phyloP scores from a whole-genome alignment of 306 rosid genomes.

The Medicago arabica region DNA sequence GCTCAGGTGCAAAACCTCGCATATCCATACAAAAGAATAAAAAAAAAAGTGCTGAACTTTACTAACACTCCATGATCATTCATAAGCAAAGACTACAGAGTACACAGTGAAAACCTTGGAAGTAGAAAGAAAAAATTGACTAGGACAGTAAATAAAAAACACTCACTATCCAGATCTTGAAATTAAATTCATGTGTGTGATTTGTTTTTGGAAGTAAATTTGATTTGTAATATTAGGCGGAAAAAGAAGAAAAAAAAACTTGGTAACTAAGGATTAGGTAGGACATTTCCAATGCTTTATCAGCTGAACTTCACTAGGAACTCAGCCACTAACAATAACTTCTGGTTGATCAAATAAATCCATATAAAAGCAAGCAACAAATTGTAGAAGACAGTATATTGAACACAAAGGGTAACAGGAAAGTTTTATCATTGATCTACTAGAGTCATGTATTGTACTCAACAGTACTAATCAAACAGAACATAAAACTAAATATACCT shows the following conservation, averaged over 20 bases:
- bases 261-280: not conserved
- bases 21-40: not conserved
- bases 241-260: not conserved
- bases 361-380: not conserved
- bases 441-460: constrained; percentile 32
- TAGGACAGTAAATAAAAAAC: too few relatives aligned
- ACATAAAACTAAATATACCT: constrained; percentile 24
- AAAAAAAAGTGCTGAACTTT: not conserved
- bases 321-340: not conserved
- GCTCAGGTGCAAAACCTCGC: not conserved
- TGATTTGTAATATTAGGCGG: too few relatives aligned
- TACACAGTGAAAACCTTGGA: too few relatives aligned
- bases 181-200: too few relatives aligned
- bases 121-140: too few relatives aligned
- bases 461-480: constrained; percentile 37
- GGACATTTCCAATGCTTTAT: not conserved
- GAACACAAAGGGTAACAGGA: constrained; percentile 5
- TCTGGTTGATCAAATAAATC: not conserved
- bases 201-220: too few relatives aligned
- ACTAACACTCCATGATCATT: not conserved
- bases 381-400: not conserved
- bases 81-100: too few relatives aligned
- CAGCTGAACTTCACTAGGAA: not conserved
- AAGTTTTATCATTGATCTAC: constrained; percentile 41
- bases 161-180: too few relatives aligned